Evolutionary conservation across 164 flowering plant genomes (phyloP).

Genomic region (Santalum album): DNA sequence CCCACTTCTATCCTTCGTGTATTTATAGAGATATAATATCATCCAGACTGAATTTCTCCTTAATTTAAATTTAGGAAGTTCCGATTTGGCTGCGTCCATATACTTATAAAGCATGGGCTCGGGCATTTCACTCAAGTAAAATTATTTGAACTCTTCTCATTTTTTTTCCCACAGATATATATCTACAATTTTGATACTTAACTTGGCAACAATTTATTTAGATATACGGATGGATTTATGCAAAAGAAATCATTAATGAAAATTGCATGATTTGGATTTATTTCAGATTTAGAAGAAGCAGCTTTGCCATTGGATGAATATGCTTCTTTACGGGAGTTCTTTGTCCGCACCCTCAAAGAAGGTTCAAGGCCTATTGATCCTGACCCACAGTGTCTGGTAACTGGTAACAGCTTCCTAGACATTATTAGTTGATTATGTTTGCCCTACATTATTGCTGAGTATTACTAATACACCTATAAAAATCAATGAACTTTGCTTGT

Average conservation of each 20-base stretch:
- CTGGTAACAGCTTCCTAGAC: constrained; percentile 55
- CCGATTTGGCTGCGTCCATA: constrained; percentile 77
- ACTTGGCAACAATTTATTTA: neutral
- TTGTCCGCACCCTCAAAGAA: constrained; percentile 67
- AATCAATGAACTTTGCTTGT: constrained; percentile 2
- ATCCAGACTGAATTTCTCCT: neutral
- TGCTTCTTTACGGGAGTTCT: constrained; percentile 70
- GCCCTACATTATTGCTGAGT: neutral
- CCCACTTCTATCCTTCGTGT: too few species aligned
- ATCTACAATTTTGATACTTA: too few species aligned
- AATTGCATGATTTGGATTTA: neutral
- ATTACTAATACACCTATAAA: neutral
- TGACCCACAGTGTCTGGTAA: constrained; percentile 89
- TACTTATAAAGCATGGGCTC: constrained; percentile 80
- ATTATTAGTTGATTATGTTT: constrained; percentile 5
- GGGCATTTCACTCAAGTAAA: constrained; percentile 95
- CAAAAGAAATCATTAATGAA: too few species aligned
- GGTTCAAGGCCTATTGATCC: constrained; percentile 77
- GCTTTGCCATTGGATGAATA: constrained; percentile 75
- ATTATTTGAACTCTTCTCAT: constrained; percentile 7
- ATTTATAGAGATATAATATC: too few species aligned
- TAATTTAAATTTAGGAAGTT: constrained; percentile 40
- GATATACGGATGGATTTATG: too few species aligned
- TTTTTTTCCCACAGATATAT: neutral
- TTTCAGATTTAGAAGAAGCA: constrained; percentile 77